A percentile compares a stretch with the other conserved stretches of the same genome.
Evolutionary conservation across 2,329 filamentous ascomycete species (phyloP).

Genomic region (Aspergillus aculeatinus): DNA sequence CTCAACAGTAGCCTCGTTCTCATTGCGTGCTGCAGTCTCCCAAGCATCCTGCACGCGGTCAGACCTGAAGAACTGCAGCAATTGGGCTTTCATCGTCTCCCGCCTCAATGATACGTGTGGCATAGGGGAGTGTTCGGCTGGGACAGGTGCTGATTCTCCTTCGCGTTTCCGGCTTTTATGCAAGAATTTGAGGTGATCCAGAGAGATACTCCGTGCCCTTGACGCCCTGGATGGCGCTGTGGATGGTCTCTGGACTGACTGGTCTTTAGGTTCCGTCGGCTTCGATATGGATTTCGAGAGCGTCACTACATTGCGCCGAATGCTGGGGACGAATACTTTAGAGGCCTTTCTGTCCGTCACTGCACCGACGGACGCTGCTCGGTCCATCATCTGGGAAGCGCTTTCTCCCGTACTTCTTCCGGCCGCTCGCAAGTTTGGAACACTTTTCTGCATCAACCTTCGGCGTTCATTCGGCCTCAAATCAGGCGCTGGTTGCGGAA

Average conservation of each 20-base stretch:
- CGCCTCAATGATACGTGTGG: constrained; percentile 12
- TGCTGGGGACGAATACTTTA: constrained; percentile 15
- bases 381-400: constrained; percentile 15
- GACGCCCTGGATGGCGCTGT: constrained; percentile 28
- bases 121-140: constrained; percentile 9
- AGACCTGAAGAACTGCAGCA: constrained; percentile 35
- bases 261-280: constrained; percentile 16
- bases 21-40: constrained; percentile 27
- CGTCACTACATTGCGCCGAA: constrained; percentile 13
- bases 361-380: constrained; percentile 27
- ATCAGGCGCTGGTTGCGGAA: constrained; percentile 9
- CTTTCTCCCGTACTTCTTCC: constrained; percentile 13
- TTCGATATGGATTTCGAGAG: constrained; percentile 25
- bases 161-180: constrained; percentile 20
- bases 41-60: constrained; percentile 35
- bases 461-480: constrained; percentile 13
- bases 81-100: constrained; percentile 34
- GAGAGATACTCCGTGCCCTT: constrained; percentile 26
- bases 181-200: constrained; percentile 28
- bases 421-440: constrained; percentile 19
- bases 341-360: constrained; percentile 13
- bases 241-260: constrained; percentile 21
- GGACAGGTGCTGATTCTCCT: constrained; percentile 13
- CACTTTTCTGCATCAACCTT: constrained; percentile 17
- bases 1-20: constrained; percentile 15